A percentile compares a stretch with the other conserved stretches of the same genome.
These are phyloP conservation scores for Chrysanthemum seticuspe DNA, from an alignment of 129 eudicot species.

Conservation along the genomic window DNA sequence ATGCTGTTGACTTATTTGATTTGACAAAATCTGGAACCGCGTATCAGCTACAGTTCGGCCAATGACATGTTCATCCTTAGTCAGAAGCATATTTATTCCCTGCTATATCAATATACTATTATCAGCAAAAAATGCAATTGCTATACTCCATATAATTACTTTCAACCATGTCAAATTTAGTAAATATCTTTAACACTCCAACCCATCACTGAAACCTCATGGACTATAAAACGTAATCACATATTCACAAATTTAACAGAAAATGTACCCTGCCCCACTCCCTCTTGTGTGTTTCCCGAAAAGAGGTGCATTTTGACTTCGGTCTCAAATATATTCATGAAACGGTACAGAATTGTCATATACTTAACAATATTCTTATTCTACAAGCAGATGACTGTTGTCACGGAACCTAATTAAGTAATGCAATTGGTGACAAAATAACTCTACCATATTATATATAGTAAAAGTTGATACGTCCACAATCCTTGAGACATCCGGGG, in stretches of 20 bases:
- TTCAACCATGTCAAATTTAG: conserved; percentile 12
- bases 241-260: no score
- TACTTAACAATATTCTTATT: no score
- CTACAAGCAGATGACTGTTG: no score
- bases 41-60: conserved; percentile 75
- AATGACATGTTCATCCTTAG: conserved; percentile 69
- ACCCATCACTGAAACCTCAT: not conserved
- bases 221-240: not conserved
- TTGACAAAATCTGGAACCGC: conserved; percentile 64
- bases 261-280: no score
- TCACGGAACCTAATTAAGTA: no score
- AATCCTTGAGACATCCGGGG: not conserved
- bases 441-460: no score
- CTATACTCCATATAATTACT: not conserved
- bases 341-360: no score
- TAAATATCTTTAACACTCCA: conserved; percentile 1
- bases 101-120: conserved; percentile 26
- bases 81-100: conserved; percentile 86
- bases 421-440: no score
- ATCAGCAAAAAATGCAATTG: conserved; percentile 24
- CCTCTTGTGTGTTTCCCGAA: not conserved
- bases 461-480: no score
- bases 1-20: conserved; percentile 72
- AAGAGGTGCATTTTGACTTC: conserved; percentile 1
- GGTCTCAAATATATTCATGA: no score